Conservation (phyloP, 495 filamentous ascomycete genomes). For the Neurospora pannonica region DNA sequence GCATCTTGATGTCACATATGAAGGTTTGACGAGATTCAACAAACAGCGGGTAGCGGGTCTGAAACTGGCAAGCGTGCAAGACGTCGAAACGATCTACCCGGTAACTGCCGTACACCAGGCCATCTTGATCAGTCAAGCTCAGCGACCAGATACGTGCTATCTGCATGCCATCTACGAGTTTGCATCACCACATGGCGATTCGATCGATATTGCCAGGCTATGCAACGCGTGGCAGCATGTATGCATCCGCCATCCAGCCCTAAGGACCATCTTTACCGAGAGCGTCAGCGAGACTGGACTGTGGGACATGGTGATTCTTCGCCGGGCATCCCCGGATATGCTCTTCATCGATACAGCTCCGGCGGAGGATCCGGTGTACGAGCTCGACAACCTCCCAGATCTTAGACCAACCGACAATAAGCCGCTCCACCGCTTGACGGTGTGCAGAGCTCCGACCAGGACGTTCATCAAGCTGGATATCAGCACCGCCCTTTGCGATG, state of each 20-base stretch:
- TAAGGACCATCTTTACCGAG: constrained; percentile 36
- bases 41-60: constrained; percentile 39
- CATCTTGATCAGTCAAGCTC: constrained; percentile 50
- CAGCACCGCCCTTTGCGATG: constrained; percentile 36
- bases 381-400: constrained; percentile 31
- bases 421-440: constrained; percentile 35
- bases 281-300: constrained; percentile 30
- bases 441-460: constrained; percentile 32
- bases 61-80: constrained; percentile 32
- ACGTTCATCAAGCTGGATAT: constrained; percentile 38
- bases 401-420: constrained; percentile 24
- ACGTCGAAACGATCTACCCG: constrained; percentile 49
- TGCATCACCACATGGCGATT: constrained; percentile 25
- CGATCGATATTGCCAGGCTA: constrained; percentile 32
- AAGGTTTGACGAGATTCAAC: constrained; percentile 44
- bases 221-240: constrained; percentile 37
- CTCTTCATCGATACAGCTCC: constrained; percentile 36
- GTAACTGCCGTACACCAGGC: constrained; percentile 61
- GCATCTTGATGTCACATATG: constrained; percentile 51
- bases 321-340: constrained; percentile 34
- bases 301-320: constrained; percentile 34
- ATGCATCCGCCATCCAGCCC: constrained; percentile 25
- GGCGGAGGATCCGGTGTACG: constrained; percentile 30
- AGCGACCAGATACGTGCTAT: constrained; percentile 49
- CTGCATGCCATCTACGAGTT: constrained; percentile 55